A percentile compares a stretch with the other conserved stretches of the same genome.
These are phyloP conservation scores for Cairneyella variabilis DNA, from an alignment of 495 filamentous ascomycete species.

Conservation along the genomic window DNA sequence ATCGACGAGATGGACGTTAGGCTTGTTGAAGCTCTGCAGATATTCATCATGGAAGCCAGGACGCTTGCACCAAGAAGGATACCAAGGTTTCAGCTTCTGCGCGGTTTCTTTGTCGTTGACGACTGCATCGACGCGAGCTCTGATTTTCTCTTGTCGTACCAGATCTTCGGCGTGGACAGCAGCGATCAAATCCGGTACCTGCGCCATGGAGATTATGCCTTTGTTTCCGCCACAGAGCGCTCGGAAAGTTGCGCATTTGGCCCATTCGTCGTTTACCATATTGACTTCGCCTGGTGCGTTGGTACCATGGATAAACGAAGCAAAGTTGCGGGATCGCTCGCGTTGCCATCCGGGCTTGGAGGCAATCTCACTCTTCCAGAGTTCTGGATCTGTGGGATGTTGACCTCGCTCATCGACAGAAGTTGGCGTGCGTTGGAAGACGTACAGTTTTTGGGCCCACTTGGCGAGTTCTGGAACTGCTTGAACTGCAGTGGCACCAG, in stretches of 20 bases:
- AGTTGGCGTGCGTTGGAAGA: constrained; percentile 55
- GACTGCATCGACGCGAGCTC: constrained; percentile 23
- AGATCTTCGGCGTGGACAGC: neutral
- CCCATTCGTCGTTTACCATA: constrained; percentile 41
- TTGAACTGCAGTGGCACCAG: constrained; percentile 53
- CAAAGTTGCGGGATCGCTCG: constrained; percentile 34
- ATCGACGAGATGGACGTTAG: constrained; percentile 33
- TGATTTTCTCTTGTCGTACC: constrained; percentile 23
- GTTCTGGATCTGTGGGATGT: constrained; percentile 41
- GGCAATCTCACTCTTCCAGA: constrained; percentile 38
- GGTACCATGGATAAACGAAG: constrained; percentile 21
- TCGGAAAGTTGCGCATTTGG: constrained; percentile 31
- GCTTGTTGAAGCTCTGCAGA: constrained; percentile 14
- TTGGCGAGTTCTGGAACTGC: constrained; percentile 45
- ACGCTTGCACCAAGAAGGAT: constrained; percentile 34
- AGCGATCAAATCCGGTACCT: neutral
- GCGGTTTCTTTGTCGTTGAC: constrained; percentile 29
- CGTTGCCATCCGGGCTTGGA: constrained; percentile 41
- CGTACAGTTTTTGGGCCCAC: constrained; percentile 47
- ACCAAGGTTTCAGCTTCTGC: constrained; percentile 26
- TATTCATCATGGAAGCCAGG: constrained; percentile 29
- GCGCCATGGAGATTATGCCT: neutral
- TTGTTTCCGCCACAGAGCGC: neutral
- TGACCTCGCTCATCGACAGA: constrained; percentile 45
- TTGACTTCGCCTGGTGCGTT: constrained; percentile 19